Conservation (phyloP, 202 grass and related monocot species). For the Setaria viridis region DNA sequence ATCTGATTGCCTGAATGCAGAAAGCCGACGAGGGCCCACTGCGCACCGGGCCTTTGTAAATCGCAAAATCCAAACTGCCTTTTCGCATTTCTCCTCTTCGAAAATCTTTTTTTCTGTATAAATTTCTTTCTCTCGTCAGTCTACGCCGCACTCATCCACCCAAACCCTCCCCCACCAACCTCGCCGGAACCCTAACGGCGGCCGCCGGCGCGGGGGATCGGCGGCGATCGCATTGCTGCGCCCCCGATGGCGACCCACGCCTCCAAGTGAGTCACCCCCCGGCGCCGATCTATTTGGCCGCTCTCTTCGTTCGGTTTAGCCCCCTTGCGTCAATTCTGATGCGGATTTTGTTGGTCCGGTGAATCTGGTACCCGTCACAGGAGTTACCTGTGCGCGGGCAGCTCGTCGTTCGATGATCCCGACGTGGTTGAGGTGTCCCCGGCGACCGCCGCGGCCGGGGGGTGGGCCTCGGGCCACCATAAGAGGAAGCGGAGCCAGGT, state of each 20-base stretch:
- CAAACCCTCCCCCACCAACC: background rate
- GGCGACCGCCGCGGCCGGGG: conserved; percentile 49
- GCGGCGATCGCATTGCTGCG: conserved; percentile 48
- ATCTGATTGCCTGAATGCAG: background rate
- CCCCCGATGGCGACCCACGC: conserved; percentile 52
- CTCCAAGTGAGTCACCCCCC: conserved; percentile 44
- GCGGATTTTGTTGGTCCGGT: conserved; percentile 8
- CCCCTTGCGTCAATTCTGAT: conserved; percentile 4
- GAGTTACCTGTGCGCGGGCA: conserved; percentile 58
- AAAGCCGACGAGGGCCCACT: background rate
- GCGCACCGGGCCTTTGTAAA: background rate
- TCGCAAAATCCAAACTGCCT: background rate
- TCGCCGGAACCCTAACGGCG: conserved; percentile 50
- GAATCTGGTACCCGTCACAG: conserved; percentile 29
- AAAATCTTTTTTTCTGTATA: background rate
- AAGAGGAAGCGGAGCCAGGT: conserved; percentile 76
- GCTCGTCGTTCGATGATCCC: conserved; percentile 68
- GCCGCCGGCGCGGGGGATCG: conserved; percentile 30
- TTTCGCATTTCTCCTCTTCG: background rate
- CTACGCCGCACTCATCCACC: conserved; percentile 27
- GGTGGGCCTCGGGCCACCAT: conserved; percentile 60
- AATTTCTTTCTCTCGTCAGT: background rate
- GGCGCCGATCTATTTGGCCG: conserved; percentile 38
- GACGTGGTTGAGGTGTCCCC: conserved; percentile 76
- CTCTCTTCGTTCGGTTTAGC: background rate